A percentile compares a stretch with the other conserved stretches of the same genome.
phyloP scores from a whole-genome alignment of 225 moss, liverwort and hornwort genomes.

The Climacium dendroides region DNA sequence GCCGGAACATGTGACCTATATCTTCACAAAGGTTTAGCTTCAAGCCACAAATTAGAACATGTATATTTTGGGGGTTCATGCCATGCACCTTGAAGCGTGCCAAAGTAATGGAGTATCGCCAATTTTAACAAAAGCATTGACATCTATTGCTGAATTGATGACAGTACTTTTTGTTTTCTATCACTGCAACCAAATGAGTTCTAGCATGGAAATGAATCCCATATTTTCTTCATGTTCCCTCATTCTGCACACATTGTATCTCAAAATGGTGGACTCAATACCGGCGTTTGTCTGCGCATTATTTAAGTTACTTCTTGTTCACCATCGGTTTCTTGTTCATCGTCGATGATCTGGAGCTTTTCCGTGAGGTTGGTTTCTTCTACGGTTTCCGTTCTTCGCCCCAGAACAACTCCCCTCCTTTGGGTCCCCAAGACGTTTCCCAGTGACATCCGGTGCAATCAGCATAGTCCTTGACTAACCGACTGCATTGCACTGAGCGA shows the following conservation, averaged over 20 bases:
- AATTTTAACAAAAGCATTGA: neutral
- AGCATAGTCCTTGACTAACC: neutral
- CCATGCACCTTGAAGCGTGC: rapidly evolving
- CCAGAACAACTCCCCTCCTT: conserved; percentile 10
- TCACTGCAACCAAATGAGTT: neutral
- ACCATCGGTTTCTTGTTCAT: neutral
- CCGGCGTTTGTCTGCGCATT: too few species aligned
- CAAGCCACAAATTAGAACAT: too few species aligned
- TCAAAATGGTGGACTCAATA: neutral
- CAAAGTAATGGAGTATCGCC: neutral
- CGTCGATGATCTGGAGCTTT: neutral
- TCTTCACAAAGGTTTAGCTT: neutral
- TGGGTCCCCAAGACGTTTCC: conserved; percentile 13
- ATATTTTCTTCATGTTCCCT: too few species aligned
- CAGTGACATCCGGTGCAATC: conserved; percentile 13
- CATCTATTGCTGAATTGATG: neutral
- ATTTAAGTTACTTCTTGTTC: neutral
- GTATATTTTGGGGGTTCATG: neutral
- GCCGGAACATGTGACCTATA: neutral
- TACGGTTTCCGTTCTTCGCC: neutral
- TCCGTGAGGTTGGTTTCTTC: neutral
- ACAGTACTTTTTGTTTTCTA: neutral
- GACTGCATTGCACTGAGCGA: conserved; percentile 15
- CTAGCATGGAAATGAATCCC: too few species aligned
- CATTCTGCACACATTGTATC: neutral